A percentile compares a stretch with the other conserved stretches of the same genome.
Evolutionary conservation across 169 alveolate species (phyloP).

Genomic region (Cryptosporidium viatorum): DNA sequence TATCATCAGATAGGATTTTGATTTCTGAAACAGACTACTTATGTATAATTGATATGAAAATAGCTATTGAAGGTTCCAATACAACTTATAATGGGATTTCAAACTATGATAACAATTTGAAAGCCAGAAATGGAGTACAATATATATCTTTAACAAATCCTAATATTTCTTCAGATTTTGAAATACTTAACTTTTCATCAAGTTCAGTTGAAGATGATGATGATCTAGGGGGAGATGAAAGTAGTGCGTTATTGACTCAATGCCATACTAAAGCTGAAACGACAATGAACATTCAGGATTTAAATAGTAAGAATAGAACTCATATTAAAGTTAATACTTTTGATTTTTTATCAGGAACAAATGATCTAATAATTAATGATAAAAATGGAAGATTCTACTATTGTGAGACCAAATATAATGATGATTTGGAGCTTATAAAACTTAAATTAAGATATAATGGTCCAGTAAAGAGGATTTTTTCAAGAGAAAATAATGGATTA

Average conservation of each 20-base stretch:
- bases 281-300: background rate
- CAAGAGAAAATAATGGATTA: background rate
- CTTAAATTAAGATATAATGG: background rate
- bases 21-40: conserved; percentile 5
- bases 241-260: background rate
- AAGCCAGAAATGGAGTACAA: background rate
- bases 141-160: background rate
- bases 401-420: background rate
- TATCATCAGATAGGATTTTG: conserved; percentile 9
- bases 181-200: conserved; percentile 1
- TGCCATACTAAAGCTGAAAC: background rate
- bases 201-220: conserved; percentile 1
- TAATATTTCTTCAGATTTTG: background rate
- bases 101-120: background rate
- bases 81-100: background rate
- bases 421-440: background rate
- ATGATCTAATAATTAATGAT: conserved; percentile 19
- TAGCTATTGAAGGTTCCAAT: background rate
- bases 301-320: background rate
- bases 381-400: conserved; percentile 9
- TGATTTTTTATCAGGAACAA: conserved; percentile 46
- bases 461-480: background rate
- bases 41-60: conserved; percentile 10
- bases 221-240: background rate
- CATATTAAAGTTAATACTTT: background rate